phyloP scores from a whole-genome alignment of 73 alveolate species.

The Paramecium sonneborni region DNA sequence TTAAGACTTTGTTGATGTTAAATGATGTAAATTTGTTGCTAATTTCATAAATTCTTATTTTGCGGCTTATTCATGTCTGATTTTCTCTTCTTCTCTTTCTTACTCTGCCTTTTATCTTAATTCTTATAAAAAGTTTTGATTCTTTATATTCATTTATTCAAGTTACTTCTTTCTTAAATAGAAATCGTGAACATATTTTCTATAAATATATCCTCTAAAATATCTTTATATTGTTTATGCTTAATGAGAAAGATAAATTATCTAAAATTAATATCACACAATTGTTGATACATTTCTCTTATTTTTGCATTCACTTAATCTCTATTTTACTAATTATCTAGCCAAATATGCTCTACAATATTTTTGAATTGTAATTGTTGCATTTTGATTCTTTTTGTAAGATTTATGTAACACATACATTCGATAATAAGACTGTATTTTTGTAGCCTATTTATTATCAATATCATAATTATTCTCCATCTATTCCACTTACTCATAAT shows the following conservation, averaged over 20 bases:
- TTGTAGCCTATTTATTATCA: conserved; percentile 47
- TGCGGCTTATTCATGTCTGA: conserved; percentile 54
- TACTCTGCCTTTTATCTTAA: conserved; percentile 21
- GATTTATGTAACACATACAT: conserved; percentile 62
- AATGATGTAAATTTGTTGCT: conserved; percentile 67
- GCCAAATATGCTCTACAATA: conserved; percentile 61
- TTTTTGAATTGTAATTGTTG: conserved; percentile 63
- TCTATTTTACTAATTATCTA: conserved; percentile 19
- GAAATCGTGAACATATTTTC: conserved; percentile 63
- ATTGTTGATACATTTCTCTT: not conserved
- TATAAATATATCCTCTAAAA: conserved; percentile 59
- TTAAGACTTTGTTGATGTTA: conserved; percentile 37
- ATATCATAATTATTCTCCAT: conserved; percentile 54
- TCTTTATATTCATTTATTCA: conserved; percentile 36
- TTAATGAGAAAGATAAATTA: not conserved
- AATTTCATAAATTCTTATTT: conserved; percentile 62
- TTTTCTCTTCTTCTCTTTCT: conserved; percentile 57
- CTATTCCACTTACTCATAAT: conserved; percentile 49
- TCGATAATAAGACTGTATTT: conserved; percentile 48
- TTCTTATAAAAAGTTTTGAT: conserved; percentile 41
- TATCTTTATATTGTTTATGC: conserved; percentile 36
- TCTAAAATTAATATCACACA: not conserved
- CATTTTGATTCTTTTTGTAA: conserved; percentile 26
- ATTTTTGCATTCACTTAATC: not conserved
- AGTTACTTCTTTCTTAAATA: conserved; percentile 61